A percentile compares a stretch with the other conserved stretches of the same genome.
Evolutionary conservation across 352 stramenopile species (phyloP).

Genomic region (Globisporangium canariense): DNA sequence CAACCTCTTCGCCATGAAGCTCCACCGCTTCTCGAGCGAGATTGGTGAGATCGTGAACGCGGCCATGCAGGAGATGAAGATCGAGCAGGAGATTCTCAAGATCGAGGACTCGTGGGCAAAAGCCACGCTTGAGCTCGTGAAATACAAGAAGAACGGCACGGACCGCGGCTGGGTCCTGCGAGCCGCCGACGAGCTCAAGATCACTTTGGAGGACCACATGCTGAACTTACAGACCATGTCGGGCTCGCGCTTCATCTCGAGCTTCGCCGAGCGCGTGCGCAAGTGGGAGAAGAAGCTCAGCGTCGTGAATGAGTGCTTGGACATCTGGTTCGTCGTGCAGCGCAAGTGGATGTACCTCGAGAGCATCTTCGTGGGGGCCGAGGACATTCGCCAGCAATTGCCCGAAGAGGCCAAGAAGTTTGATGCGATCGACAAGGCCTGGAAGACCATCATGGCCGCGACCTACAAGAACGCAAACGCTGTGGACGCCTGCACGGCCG

Average conservation of each 20-base stretch:
- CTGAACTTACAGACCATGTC: constrained; percentile 90
- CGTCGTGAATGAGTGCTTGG: constrained; percentile 88
- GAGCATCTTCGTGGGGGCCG: constrained; percentile 91
- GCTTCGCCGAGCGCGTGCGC: constrained; percentile 86
- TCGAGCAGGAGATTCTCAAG: constrained; percentile 91
- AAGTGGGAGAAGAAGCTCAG: constrained; percentile 91
- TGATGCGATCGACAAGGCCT: constrained; percentile 91
- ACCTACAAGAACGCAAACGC: constrained; percentile 92
- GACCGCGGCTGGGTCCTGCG: constrained; percentile 82
- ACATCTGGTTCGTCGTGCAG: constrained; percentile 93
- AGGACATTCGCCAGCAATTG: constrained; percentile 93
- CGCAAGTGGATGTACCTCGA: constrained; percentile 96
- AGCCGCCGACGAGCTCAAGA: constrained; percentile 81
- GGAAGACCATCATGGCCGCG: constrained; percentile 90
- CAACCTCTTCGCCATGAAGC: constrained; percentile 92
- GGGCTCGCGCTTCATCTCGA: constrained; percentile 89
- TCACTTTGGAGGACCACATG: constrained; percentile 86
- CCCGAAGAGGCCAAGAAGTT: constrained; percentile 94
- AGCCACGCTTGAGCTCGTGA: constrained; percentile 86
- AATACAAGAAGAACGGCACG: constrained; percentile 91
- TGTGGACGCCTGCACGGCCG: constrained; percentile 85
- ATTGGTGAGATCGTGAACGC: constrained; percentile 94
- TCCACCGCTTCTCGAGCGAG: constrained; percentile 85
- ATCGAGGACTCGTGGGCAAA: constrained; percentile 91
- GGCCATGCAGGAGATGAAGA: constrained; percentile 93